Conservation (phyloP, 352 stramenopile genomes). For the Globisporangium cylindrosporum region DNA sequence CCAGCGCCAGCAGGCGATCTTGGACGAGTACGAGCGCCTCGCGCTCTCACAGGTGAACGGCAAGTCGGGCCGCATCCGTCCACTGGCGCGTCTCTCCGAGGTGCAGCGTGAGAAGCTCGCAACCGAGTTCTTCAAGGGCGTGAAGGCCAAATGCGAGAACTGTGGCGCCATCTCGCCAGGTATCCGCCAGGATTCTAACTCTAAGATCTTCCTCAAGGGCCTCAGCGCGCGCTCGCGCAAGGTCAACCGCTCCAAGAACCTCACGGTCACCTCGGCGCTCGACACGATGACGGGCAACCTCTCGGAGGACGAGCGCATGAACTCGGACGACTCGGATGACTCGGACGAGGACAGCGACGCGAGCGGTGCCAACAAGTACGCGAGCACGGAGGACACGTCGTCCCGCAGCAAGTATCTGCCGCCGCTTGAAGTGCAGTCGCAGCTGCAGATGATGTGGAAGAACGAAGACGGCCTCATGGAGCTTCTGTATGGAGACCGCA, state of each 20-base stretch:
- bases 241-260: constrained; percentile 81
- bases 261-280: constrained; percentile 75
- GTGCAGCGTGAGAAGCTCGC: constrained; percentile 78
- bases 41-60: constrained; percentile 49
- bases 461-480: constrained; percentile 91
- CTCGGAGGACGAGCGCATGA: constrained; percentile 34
- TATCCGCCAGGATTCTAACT: constrained; percentile 95
- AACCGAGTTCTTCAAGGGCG: constrained; percentile 90
- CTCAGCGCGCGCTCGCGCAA: constrained; percentile 78
- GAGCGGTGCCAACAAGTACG: constrained; percentile 29
- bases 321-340: constrained; percentile 51
- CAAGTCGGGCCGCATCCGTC: constrained; percentile 31
- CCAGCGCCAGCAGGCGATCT: constrained; percentile 80
- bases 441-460: constrained; percentile 95
- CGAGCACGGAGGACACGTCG: constrained; percentile 55
- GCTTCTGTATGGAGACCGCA: constrained; percentile 90
- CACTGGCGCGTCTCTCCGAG: constrained; percentile 63
- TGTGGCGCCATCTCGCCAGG: constrained; percentile 94
- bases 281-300: constrained; percentile 78
- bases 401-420: constrained; percentile 93
- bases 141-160: constrained; percentile 96
- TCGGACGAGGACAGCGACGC: constrained; percentile 68
- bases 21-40: constrained; percentile 89
- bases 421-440: constrained; percentile 93
- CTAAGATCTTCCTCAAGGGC: constrained; percentile 97